Conservation (phyloP, 192 early-diverging fungal species). For the Coemansia erecta region DNA sequence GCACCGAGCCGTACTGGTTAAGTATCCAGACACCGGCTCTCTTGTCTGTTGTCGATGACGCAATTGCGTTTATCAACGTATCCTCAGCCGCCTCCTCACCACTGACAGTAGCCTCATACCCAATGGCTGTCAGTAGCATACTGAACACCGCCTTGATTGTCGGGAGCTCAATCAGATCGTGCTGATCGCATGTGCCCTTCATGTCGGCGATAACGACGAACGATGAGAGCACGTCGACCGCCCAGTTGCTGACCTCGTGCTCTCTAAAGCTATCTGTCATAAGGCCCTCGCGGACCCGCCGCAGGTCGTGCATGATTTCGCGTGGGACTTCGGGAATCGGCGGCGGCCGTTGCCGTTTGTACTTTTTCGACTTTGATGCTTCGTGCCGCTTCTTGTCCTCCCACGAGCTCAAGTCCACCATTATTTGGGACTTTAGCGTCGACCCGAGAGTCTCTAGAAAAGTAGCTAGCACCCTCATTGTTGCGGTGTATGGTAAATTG, state of each 20-base stretch:
- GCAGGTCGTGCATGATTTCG: slow-evolving; percentile 21
- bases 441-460: slow-evolving; percentile 30
- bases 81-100: slow-evolving; percentile 21
- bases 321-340: slow-evolving; percentile 32
- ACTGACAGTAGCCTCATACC: slow-evolving; percentile 10
- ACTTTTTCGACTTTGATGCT: slow-evolving; percentile 13
- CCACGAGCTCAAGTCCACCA: slow-evolving; percentile 45
- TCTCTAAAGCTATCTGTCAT: slow-evolving; percentile 9
- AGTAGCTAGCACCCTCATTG: too few species aligned
- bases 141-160: slow-evolving; percentile 30
- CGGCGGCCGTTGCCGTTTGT: slow-evolving; percentile 12
- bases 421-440: slow-evolving; percentile 44
- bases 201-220: slow-evolving; percentile 47
- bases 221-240: slow-evolving; percentile 31
- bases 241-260: slow-evolving; percentile 23
- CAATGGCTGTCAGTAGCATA: slow-evolving; percentile 31
- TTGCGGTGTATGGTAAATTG: too few species aligned
- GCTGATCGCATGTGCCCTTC: slow-evolving; percentile 33
- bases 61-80: slow-evolving; percentile 18
- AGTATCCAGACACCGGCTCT: slow-evolving; percentile 40
- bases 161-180: slow-evolving; percentile 30
- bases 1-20: slow-evolving; percentile 29
- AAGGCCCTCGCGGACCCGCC: slow-evolving; percentile 11
- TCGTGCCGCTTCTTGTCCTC: slow-evolving; percentile 38
- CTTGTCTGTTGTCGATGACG: slow-evolving; percentile 24